Evolutionary conservation across 108 stramenopile genomes (phyloP).

Genomic region (Cyclotella choctawhatcheeana): DNA sequence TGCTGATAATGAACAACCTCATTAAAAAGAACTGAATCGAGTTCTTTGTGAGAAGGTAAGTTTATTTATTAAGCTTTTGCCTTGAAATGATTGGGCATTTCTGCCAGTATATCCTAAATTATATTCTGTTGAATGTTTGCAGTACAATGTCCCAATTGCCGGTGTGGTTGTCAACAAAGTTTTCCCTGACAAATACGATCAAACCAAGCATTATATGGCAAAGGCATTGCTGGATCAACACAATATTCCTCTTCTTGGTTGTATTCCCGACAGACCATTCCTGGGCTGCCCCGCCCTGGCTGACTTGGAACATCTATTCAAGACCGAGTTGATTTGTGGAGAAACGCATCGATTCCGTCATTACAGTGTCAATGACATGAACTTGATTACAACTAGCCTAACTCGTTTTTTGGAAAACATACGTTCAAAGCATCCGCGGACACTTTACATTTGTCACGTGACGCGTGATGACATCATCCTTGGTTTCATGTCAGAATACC

Average conservation of each 20-base stretch:
- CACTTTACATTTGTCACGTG: conserved; percentile 93
- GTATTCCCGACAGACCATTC: conserved; percentile 91
- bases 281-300: conserved; percentile 91
- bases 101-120: no score
- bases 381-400: conserved; percentile 90
- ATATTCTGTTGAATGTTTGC: no score
- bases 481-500: conserved; percentile 89
- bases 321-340: conserved; percentile 75
- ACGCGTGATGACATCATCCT: conserved; percentile 92
- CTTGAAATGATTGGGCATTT: no score
- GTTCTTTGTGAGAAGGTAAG: conserved; percentile 83
- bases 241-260: conserved; percentile 92
- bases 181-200: conserved; percentile 88
- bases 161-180: conserved; percentile 98
- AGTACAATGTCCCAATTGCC: conserved; percentile 85
- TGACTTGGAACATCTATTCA: conserved; percentile 89
- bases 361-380: conserved; percentile 83
- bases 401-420: conserved; percentile 90
- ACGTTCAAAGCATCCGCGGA: conserved; percentile 69
- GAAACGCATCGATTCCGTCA: conserved; percentile 78
- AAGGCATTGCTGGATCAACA: conserved; percentile 79
- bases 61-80: no score
- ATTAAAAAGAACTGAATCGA: conserved; percentile 78
- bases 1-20: neutral
- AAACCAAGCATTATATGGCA: conserved; percentile 82